phyloP scores from a whole-genome alignment of 2,329 filamentous ascomycete genomes.

The Diplodia intermedia region DNA sequence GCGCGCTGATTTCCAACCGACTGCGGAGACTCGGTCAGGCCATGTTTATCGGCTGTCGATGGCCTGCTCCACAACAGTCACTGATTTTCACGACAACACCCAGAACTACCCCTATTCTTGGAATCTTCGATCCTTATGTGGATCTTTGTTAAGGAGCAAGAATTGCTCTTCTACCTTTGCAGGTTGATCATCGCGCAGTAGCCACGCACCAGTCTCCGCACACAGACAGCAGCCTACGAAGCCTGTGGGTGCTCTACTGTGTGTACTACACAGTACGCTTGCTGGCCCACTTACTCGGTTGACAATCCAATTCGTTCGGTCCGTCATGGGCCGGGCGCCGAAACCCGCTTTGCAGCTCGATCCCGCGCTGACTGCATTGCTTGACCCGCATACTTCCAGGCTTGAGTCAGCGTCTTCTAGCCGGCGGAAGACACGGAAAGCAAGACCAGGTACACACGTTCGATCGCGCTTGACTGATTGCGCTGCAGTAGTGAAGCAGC shows the following conservation, averaged over 20 bases:
- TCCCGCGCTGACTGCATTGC: conserved; percentile 20
- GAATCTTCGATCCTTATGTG: background rate
- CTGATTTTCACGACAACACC: conserved; percentile 10
- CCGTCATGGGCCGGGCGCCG: conserved; percentile 13
- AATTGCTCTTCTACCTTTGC: background rate
- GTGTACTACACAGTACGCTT: background rate
- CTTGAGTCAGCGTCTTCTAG: conserved; percentile 18
- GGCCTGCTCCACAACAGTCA: conserved; percentile 12
- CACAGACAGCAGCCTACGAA: conserved; percentile 22
- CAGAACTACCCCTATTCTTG: background rate
- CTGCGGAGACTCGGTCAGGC: conserved; percentile 15
- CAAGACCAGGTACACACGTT: conserved; percentile 18
- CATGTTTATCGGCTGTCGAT: conserved; percentile 24
- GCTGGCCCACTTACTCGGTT: background rate
- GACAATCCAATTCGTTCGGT: background rate
- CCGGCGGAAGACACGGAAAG: conserved; percentile 23
- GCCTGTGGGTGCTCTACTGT: background rate
- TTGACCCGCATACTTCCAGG: conserved; percentile 24
- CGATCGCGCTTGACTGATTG: conserved; percentile 9
- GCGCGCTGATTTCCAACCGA: conserved; percentile 6
- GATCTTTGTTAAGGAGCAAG: background rate
- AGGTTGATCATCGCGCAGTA: conserved; percentile 8
- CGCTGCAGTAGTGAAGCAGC: conserved; percentile 13
- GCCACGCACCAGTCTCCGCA: conserved; percentile 7
- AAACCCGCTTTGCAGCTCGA: conserved; percentile 6